These are phyloP conservation scores for Lyophyllum decastes DNA, from an alignment of 768 basidiomycete genomes.

Conservation along the genomic window DNA sequence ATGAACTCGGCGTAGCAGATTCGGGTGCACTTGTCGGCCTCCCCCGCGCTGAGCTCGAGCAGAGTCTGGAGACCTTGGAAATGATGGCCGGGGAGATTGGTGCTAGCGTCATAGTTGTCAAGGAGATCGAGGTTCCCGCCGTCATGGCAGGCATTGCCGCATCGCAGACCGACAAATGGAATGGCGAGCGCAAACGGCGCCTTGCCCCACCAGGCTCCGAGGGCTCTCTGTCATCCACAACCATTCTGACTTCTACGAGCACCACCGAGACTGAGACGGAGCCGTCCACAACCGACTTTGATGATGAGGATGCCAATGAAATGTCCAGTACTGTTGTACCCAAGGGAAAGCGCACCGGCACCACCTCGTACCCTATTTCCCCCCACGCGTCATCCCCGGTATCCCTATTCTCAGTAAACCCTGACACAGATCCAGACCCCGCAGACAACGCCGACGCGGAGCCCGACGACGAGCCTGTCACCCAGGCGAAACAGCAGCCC, in stretches of 20 bases:
- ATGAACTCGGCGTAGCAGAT: constrained; percentile 84
- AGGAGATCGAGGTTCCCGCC: constrained; percentile 80
- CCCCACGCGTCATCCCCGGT: constrained; percentile 19
- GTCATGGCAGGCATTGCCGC: constrained; percentile 43
- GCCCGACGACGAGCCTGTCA: constrained; percentile 3
- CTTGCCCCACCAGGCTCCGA: constrained; percentile 23
- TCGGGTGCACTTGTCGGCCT: constrained; percentile 87
- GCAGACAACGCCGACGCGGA: constrained; percentile 27
- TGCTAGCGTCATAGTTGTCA: constrained; percentile 87
- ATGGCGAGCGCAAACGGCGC: constrained; percentile 36
- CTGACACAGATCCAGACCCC: constrained; percentile 37
- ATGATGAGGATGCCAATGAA: constrained; percentile 31
- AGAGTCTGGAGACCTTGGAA: constrained; percentile 83
- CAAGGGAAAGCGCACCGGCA: constrained; percentile 26
- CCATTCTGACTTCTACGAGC: constrained; percentile 28
- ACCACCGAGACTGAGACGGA: constrained; percentile 40
- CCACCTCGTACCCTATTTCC: constrained; percentile 23
- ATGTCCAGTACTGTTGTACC: constrained; percentile 35
- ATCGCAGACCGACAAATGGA: constrained; percentile 38
- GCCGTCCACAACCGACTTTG: constrained; percentile 36
- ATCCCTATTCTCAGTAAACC: constrained; percentile 52
- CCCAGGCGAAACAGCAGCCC: constrained; percentile 11
- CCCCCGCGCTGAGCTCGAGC: constrained; percentile 68
- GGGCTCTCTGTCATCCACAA: constrained; percentile 46
- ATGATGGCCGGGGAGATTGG: constrained; percentile 95